Evolutionary conservation across 352 stramenopile genomes (phyloP), one percentile per base, ranked within the genome.

Genomic region (Blastocystis sp.): DNA sequence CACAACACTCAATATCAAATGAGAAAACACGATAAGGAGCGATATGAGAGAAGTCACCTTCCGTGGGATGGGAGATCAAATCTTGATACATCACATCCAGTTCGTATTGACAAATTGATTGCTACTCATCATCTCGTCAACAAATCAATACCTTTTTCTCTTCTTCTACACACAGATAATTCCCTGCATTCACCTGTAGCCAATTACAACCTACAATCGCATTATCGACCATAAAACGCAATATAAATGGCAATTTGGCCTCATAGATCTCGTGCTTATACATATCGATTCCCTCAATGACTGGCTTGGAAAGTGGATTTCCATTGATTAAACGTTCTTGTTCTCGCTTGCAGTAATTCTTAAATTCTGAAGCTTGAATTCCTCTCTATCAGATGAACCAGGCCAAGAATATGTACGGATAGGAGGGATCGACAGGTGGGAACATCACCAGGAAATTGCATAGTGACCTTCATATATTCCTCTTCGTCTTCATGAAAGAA

Each of bases 1-100:
- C 96, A 91, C 97, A 95, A 90, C 97, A 99, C 91, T 99, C 97
- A 88, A 99, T 99, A 91, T 99, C 97, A 73, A 98, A 97, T 66
- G 94, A 98, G 49, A 99, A 90, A 88, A 99, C 96, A 54, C 97
- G 93, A 61, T 99, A 92, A 3, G 96, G 96, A 2, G 97, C 96
- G 54, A 99, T 92, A 56, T 97, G 97, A 69, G 93, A 94, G 95
- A 95, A 99, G 88, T 96, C 89, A 51, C 95, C 96, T 88, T 95
- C 92, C 0, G 94, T 92, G 58, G 92, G 91, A 88, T 97, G 95
- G 43, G 94, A 95, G 42, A 97, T 91, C 42, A 99, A 89, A 88
- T 97, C 95, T 86, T 96, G 94, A 91, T 97, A 98, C n/a, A 95
- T 94, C 57, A 98, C 94, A 88, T 99, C 96, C 24, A 97, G 92